Base-by-base conservation (phyloP, 2,329 filamentous ascomycete genomes). In the Nigrospora oryzae region DNA sequence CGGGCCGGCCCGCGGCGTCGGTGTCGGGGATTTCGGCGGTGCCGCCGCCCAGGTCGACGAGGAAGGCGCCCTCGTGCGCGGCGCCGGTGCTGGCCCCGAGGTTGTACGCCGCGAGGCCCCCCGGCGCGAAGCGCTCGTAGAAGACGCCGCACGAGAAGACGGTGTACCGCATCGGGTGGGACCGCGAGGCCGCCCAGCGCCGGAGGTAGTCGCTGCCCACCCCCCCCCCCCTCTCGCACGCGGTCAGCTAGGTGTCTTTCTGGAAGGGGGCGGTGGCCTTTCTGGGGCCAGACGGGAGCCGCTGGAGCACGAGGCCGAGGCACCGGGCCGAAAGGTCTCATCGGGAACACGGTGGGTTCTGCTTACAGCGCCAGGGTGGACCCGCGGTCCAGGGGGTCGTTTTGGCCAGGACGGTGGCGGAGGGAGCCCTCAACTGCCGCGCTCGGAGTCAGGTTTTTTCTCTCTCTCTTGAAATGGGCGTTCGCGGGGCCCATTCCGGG, bases 81-180 rank as follows among this genome's bases (percentile, higher is more conserved):
- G 80, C 65, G 15, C 74, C 72, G 36, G 71, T 73, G n/a, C 71
- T 70, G 28, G 56, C 54, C 1, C 83, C 83, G 39, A 89, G 80
- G 32, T 72, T 67, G 44, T 79, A 71, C 15, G 70, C 66, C 12
- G 70, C 69, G 47, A 89, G 71, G 0, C 86, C 86, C 3, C 77
- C 79, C 0, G 80, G 81, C 16, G 78, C 79, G 54, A 89, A 89
- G 1, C 84, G 71, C 58, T 89, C 85, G 69, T 88, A 89, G 51
- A 89, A 79, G 30, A 89, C 63, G 16, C 86, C 86, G 53, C 86
- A 89, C 0, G 81, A 77, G 61, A 89, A 89, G 23, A 81, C 70
- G 0, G 84, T 88, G 49, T 75, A 86, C 36, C 75, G 72, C 66
- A 89, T 85, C 38, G 68, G 64, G 47, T 70, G 63, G 2, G 67